These are phyloP conservation scores for Camelina hispida DNA, from an alignment of 345 rosid genomes.

Conservation along the genomic window DNA sequence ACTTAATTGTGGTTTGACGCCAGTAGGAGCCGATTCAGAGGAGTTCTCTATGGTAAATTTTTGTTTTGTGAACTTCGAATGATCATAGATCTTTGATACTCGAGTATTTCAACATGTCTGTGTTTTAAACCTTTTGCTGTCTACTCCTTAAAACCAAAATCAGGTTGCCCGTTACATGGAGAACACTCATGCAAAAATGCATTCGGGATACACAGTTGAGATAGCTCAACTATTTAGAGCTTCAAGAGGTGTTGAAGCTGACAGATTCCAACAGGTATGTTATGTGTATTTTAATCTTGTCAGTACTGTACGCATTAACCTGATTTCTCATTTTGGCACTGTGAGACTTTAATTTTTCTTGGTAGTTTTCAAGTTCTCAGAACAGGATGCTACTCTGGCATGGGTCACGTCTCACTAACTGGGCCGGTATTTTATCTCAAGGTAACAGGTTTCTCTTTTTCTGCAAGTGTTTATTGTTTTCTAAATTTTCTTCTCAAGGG, in stretches of 20 bases:
- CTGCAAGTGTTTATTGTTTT: conserved; percentile 1
- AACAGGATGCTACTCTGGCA: conserved; percentile 96
- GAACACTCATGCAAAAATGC: conserved; percentile 91
- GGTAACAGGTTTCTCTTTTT: conserved; percentile 50
- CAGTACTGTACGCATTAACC: not conserved
- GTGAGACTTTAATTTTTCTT: conserved; percentile 25
- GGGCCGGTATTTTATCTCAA: conserved; percentile 98
- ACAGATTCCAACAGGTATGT: conserved; percentile 64
- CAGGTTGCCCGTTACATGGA: conserved; percentile 75
- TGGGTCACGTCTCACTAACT: conserved; percentile 92
- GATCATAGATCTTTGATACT: not conserved
- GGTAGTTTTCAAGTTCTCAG: conserved; percentile 61
- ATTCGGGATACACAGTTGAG: conserved; percentile 68
- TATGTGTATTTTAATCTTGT: conserved; percentile 15
- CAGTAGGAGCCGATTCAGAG: conserved; percentile 63
- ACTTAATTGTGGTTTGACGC: conserved; percentile 69
- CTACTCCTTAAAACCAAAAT: conserved; percentile 26
- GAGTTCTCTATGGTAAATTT: conserved; percentile 69
- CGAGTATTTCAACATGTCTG: not conserved
- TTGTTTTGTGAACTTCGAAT: conserved; percentile 5
- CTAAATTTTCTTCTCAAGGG: not conserved
- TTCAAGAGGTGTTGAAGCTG: conserved; percentile 65
- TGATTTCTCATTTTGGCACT: conserved; percentile 4
- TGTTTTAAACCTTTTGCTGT: conserved; percentile 13
- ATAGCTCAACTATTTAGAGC: conserved; percentile 73